phyloP scores from a whole-genome alignment of 2,329 filamentous ascomycete genomes.

The Pseudocercospora musae region DNA sequence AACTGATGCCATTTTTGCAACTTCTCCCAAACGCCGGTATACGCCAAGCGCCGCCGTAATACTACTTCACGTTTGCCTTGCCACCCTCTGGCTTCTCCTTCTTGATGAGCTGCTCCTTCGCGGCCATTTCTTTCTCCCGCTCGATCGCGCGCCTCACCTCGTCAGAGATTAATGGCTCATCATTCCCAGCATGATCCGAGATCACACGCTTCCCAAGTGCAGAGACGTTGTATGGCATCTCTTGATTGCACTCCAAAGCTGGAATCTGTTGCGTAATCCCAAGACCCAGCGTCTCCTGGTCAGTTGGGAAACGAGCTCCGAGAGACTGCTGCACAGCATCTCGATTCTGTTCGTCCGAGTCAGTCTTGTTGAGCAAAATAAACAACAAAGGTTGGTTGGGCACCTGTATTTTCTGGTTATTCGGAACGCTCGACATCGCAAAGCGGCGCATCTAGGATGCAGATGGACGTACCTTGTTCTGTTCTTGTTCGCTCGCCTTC shows the following conservation, averaged over 20 bases:
- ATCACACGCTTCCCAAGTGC: neutral
- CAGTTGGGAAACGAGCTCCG: neutral
- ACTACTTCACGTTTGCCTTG: slow-evolving; percentile 11
- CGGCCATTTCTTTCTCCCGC: slow-evolving; percentile 8
- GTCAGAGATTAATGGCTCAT: neutral
- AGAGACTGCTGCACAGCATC: slow-evolving; percentile 8
- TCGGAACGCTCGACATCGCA: neutral
- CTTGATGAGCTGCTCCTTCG: neutral
- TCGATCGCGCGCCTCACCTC: neutral
- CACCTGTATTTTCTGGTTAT: slow-evolving; percentile 7
- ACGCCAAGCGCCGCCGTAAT: slow-evolving; percentile 18
- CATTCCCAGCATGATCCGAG: neutral
- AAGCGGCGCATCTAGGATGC: neutral
- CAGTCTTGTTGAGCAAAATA: neutral
- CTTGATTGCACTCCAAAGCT: neutral
- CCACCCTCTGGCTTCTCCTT: slow-evolving; percentile 1
- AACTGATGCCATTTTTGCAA: neutral
- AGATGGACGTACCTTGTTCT: slow-evolving; percentile 8
- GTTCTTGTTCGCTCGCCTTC: slow-evolving; percentile 1
- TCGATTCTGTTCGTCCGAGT: slow-evolving; percentile 1
- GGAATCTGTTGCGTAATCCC: neutral
- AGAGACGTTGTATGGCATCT: neutral
- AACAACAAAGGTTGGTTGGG: neutral
- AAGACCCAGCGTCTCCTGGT: neutral
- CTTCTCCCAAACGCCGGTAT: slow-evolving; percentile 3